phyloP scores from a whole-genome alignment of 768 basidiomycete genomes.

The Suillus sp. region DNA sequence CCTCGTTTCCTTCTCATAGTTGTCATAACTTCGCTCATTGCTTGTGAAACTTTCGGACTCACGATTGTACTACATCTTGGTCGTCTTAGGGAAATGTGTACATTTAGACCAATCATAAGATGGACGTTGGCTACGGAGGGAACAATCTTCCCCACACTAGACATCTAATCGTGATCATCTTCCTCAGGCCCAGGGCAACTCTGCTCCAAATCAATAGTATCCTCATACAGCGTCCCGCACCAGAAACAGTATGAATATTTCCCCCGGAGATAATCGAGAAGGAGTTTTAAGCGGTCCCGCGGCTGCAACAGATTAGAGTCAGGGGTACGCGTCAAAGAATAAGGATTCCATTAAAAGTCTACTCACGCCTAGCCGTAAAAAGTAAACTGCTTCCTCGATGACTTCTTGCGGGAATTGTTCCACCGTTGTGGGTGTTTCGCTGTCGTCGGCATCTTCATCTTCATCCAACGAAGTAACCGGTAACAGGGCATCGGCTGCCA shows the following conservation, averaged over 20 bases:
- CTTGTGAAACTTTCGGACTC: slow-evolving; percentile 25
- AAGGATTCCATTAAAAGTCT: slow-evolving; percentile 10
- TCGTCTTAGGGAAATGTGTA: slow-evolving; percentile 1
- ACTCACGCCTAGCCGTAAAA: slow-evolving; percentile 65
- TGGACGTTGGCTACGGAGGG: slow-evolving; percentile 1
- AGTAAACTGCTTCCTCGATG: slow-evolving; percentile 67
- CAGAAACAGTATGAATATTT: slow-evolving; percentile 83
- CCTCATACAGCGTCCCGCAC: slow-evolving; percentile 79
- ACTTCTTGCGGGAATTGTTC: slow-evolving; percentile 52
- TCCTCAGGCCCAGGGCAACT: slow-evolving; percentile 79
- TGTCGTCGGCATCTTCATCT: slow-evolving; percentile 36
- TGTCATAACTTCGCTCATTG: slow-evolving; percentile 15
- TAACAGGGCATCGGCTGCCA: slow-evolving; percentile 72
- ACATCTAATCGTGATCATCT: slow-evolving; percentile 71
- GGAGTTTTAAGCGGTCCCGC: slow-evolving; percentile 64
- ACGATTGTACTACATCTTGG: slow-evolving; percentile 8
- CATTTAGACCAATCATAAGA: background rate
- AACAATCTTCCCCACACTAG: background rate
- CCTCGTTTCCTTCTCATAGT: slow-evolving; percentile 15
- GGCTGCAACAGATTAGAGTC: slow-evolving; percentile 46
- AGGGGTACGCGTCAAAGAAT: slow-evolving; percentile 18
- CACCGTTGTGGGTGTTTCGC: slow-evolving; percentile 21
- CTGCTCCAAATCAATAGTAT: slow-evolving; percentile 55
- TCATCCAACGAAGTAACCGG: slow-evolving; percentile 44
- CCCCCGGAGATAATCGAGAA: slow-evolving; percentile 73